Conservation (phyloP, 768 basidiomycete genomes). For the Calocybe gangraenosa region DNA sequence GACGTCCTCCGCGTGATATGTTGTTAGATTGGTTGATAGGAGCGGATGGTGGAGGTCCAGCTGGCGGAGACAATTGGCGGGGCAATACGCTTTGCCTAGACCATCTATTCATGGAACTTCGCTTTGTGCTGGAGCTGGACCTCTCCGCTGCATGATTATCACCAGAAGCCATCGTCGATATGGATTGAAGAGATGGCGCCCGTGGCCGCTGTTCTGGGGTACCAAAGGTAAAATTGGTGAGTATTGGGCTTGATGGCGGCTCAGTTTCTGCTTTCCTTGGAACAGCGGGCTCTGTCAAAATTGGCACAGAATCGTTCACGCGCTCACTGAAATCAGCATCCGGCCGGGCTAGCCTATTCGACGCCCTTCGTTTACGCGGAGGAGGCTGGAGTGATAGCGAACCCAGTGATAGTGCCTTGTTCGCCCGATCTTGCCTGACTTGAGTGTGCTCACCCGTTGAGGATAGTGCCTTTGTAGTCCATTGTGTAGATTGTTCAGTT, state of each 20-base stretch:
- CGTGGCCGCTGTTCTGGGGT: conserved; percentile 35
- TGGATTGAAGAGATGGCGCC: conserved; percentile 39
- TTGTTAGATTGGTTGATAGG: conserved; percentile 25
- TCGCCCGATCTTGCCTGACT: conserved; percentile 21
- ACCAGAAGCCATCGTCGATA: conserved; percentile 40
- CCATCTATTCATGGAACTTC: conserved; percentile 40
- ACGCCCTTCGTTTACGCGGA: conserved; percentile 46
- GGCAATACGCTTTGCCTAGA: conserved; percentile 50
- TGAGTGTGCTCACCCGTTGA: conserved; percentile 4
- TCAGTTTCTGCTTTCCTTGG: conserved; percentile 21
- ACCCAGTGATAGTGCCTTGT: conserved; percentile 28
- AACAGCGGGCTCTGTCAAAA: conserved; percentile 11
- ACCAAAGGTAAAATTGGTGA: conserved; percentile 28
- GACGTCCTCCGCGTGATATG: conserved; percentile 13
- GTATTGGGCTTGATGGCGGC: conserved; percentile 21
- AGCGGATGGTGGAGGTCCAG: conserved; percentile 53
- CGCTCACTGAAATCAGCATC: conserved; percentile 16
- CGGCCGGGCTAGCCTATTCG: conserved; percentile 22
- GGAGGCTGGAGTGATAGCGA: conserved; percentile 43
- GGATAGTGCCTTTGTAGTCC: conserved; percentile 19
- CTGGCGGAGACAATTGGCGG: conserved; percentile 51
- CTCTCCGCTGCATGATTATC: conserved; percentile 31
- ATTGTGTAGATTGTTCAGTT: conserved; percentile 14
- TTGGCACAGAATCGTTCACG: conserved; percentile 9
- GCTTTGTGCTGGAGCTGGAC: conserved; percentile 34